Conservation (phyloP, 371 early-diverging fungal species). For the Dichotomocladium elegans region DNA sequence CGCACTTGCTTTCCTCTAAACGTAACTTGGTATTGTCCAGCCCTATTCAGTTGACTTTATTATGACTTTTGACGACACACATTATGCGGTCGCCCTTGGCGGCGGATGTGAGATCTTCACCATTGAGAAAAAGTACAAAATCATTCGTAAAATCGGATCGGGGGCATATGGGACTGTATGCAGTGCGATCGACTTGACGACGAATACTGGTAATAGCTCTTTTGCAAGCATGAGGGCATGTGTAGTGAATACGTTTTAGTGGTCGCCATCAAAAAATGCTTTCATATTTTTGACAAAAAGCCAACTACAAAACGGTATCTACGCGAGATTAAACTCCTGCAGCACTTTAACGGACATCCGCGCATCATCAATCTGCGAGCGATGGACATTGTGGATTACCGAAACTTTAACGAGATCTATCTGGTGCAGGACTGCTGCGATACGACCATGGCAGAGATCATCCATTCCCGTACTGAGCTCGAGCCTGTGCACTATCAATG, state of each 20-base stretch:
- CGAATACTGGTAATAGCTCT: conserved; percentile 3
- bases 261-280: conserved; percentile 79
- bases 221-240: not conserved
- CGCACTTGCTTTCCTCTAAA: no score
- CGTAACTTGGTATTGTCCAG: no score
- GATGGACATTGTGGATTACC: conserved; percentile 65
- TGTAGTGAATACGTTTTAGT: no score
- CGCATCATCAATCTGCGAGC: conserved; percentile 71
- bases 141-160: conserved; percentile 82
- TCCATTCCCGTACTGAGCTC: conserved; percentile 77
- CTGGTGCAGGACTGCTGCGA: conserved; percentile 76
- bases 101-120: conserved; percentile 50
- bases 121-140: conserved; percentile 64
- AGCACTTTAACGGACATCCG: conserved; percentile 75
- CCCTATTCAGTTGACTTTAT: not conserved
- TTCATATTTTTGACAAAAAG: conserved; percentile 65
- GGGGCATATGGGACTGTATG: conserved; percentile 93
- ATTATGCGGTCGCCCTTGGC: conserved; percentile 31
- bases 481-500: conserved; percentile 90
- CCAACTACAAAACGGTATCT: conserved; percentile 70
- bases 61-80: conserved; percentile 9
- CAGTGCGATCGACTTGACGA: conserved; percentile 35
- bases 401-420: conserved; percentile 70
- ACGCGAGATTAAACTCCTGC: conserved; percentile 73
- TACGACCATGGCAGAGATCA: conserved; percentile 90